Evolutionary conservation across 2,329 filamentous ascomycete species (phyloP).

Genomic region (Helotiales sp.): DNA sequence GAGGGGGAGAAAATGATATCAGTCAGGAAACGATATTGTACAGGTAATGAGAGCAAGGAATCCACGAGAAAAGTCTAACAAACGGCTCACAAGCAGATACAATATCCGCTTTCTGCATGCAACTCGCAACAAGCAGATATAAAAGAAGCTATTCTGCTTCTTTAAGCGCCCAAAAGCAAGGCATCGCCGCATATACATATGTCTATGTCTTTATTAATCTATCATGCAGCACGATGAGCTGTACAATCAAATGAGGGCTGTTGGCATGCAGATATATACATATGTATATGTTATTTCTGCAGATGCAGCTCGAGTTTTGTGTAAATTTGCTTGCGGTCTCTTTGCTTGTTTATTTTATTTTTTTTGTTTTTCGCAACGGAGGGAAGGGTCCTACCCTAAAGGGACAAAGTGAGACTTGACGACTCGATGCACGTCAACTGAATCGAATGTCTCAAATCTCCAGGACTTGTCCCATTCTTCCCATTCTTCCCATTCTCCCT

Average conservation of each 20-base stretch:
- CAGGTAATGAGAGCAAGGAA: background rate
- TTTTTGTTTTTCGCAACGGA: background rate
- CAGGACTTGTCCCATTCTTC: background rate
- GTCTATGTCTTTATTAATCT: constrained; percentile 24
- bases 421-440: constrained; percentile 3
- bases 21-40: background rate
- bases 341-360: background rate
- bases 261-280: background rate
- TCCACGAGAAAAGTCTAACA: background rate
- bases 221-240: constrained; percentile 18
- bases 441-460: constrained; percentile 5
- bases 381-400: background rate
- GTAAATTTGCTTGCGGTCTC: background rate
- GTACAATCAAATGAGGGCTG: background rate
- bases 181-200: constrained; percentile 17
- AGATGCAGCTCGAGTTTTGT: constrained; percentile 1
- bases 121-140: constrained; percentile 10
- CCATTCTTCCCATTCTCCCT: background rate
- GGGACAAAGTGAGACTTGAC: background rate
- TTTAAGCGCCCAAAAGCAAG: constrained; percentile 6
- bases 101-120: constrained; percentile 7
- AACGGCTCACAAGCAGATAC: constrained; percentile 2
- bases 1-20: background rate
- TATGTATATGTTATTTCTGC: background rate
- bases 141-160: constrained; percentile 17